These are phyloP conservation scores for Hanseniaspora guilliermondii DNA, from an alignment of 805 yeast genomes.

Conservation along the genomic window DNA sequence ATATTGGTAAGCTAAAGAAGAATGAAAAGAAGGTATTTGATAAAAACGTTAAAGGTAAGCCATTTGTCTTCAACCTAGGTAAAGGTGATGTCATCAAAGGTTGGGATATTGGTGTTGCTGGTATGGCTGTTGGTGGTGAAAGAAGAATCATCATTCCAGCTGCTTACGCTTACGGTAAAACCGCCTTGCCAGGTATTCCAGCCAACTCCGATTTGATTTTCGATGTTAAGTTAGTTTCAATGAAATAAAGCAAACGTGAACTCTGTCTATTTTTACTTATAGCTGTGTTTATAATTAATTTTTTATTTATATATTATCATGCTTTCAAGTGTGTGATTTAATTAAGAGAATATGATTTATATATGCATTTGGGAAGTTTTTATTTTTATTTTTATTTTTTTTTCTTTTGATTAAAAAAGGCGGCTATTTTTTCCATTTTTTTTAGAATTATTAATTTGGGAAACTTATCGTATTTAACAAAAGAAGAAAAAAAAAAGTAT, in stretches of 20 bases:
- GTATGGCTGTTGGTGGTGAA: slow-evolving; percentile 98
- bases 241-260: slow-evolving; percentile 43
- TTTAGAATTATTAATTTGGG: no score
- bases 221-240: slow-evolving; percentile 83
- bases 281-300: neutral
- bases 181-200: slow-evolving; percentile 92
- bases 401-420: no score
- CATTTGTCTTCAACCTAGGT: slow-evolving; percentile 81
- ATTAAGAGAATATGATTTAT: no score
- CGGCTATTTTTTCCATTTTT: no score
- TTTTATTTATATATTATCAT: neutral
- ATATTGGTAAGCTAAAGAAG: slow-evolving; percentile 83
- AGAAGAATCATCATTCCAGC: slow-evolving; percentile 95
- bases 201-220: slow-evolving; percentile 93
- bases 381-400: no score
- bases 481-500: no score
- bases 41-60: slow-evolving; percentile 94
- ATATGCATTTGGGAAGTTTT: no score
- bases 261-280: neutral
- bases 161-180: slow-evolving; percentile 90
- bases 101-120: slow-evolving; percentile 97
- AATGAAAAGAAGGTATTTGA: slow-evolving; percentile 86
- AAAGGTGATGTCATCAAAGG: slow-evolving; percentile 98
- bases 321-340: no score
- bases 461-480: no score